phyloP scores from a whole-genome alignment of 2,329 filamentous ascomycete genomes.

The Hypoxylon rubiginosum region DNA sequence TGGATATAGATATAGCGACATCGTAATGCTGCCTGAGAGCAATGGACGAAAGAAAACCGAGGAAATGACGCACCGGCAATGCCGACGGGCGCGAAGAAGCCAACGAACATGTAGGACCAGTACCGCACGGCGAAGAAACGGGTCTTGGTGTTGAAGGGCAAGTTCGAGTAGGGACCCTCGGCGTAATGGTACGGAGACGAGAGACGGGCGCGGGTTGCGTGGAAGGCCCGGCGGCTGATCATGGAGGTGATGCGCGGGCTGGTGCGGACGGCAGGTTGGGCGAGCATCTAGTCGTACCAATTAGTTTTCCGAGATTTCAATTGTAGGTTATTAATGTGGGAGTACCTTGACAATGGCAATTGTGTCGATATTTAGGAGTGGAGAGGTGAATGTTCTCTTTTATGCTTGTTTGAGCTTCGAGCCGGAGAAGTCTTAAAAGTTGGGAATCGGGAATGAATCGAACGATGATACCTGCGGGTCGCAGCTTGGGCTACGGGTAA shows the following conservation, averaged over 20 bases:
- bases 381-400: slow-evolving; percentile 25
- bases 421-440: slow-evolving; percentile 19
- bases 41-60: slow-evolving; percentile 9
- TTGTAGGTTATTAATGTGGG: neutral
- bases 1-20: neutral
- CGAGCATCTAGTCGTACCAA: slow-evolving; percentile 79
- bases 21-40: neutral
- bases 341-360: slow-evolving; percentile 41
- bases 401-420: slow-evolving; percentile 11
- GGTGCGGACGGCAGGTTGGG: slow-evolving; percentile 74
- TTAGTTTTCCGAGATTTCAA: slow-evolving; percentile 51
- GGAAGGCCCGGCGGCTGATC: slow-evolving; percentile 93
- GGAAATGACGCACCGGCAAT: slow-evolving; percentile 68
- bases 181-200: slow-evolving; percentile 97
- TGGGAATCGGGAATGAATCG: slow-evolving; percentile 34
- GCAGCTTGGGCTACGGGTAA: slow-evolving; percentile 29
- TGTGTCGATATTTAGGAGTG: slow-evolving; percentile 29
- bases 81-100: slow-evolving; percentile 73
- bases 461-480: slow-evolving; percentile 30
- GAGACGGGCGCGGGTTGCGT: slow-evolving; percentile 87
- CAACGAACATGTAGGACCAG: slow-evolving; percentile 76
- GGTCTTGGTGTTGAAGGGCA: slow-evolving; percentile 96
- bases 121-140: slow-evolving; percentile 86
- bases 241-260: slow-evolving; percentile 71
- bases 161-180: slow-evolving; percentile 92